Evolutionary conservation across 2,329 filamentous ascomycete species (phyloP).

Genomic region (Penicillium psychrosexuale): DNA sequence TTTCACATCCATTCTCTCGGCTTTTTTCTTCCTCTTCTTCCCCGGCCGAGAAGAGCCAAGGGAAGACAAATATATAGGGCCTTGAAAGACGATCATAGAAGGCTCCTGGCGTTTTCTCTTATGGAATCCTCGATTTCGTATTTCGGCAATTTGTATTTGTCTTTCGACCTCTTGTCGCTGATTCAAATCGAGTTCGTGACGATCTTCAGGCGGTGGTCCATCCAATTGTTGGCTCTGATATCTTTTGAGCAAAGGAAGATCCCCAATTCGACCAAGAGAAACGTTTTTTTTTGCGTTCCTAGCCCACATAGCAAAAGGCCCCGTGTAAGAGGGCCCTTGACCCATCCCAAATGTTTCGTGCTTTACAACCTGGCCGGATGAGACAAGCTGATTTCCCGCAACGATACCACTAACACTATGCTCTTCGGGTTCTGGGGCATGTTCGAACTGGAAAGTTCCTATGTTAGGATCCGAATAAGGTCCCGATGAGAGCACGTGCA

Average conservation of each 20-base stretch:
- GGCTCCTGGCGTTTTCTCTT: conserved; percentile 17
- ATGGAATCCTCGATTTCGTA: conserved; percentile 26
- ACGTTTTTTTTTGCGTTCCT: conserved; percentile 23
- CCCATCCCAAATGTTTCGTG: conserved; percentile 40
- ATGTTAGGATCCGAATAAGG: conserved; percentile 24
- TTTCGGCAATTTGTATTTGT: conserved; percentile 27
- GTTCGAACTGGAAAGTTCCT: conserved; percentile 25
- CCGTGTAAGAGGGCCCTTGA: conserved; percentile 41
- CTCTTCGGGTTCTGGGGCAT: conserved; percentile 15
- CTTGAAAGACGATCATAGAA: not conserved
- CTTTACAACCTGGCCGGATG: conserved; percentile 31
- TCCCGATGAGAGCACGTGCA: conserved; percentile 50
- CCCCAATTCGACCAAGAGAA: conserved; percentile 19
- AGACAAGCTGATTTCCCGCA: conserved; percentile 28
- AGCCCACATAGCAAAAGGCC: conserved; percentile 43
- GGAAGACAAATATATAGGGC: not conserved
- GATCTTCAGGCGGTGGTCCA: conserved; percentile 20
- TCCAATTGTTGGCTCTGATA: conserved; percentile 33
- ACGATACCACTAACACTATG: conserved; percentile 17
- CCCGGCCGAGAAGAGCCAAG: not conserved
- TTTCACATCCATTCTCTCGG: not conserved
- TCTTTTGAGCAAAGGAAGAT: conserved; percentile 26
- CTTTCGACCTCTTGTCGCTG: conserved; percentile 17
- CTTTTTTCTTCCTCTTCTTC: not conserved
- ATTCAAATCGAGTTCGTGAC: conserved; percentile 21